Percentiles rank a stretch among this genome's conserved stretches.
Evolutionary conservation across 495 filamentous ascomycete genomes (phyloP).

Genomic region (Penicillium malachiteum): DNA sequence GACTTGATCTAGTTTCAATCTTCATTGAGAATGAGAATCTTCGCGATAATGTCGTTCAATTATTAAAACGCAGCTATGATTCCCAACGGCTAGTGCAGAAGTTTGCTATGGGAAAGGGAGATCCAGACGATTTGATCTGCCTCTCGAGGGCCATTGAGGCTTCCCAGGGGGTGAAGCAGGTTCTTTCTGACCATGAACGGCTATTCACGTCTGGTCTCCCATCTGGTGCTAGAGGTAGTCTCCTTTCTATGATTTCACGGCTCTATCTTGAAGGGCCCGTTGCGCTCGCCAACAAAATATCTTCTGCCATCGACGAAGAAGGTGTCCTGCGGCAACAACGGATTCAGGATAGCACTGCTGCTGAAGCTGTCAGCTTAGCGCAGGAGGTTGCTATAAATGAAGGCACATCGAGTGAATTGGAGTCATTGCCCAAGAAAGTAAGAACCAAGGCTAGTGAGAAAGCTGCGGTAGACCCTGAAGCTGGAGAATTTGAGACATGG

Average conservation of each 20-base stretch:
- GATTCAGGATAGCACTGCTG: conserved; percentile 68
- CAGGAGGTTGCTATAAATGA: conserved; percentile 63
- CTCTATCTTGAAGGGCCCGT: conserved; percentile 68
- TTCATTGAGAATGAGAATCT: conserved; percentile 63
- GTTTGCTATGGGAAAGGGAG: conserved; percentile 87
- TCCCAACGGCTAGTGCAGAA: conserved; percentile 88
- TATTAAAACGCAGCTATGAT: conserved; percentile 79
- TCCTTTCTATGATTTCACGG: conserved; percentile 56
- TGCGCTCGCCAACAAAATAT: conserved; percentile 67
- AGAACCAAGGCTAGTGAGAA: conserved; percentile 34
- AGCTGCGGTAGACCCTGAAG: conserved; percentile 29
- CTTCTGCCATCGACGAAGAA: conserved; percentile 87
- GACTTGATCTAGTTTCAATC: conserved; percentile 77
- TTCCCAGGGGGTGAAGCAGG: conserved; percentile 63
- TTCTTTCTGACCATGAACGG: conserved; percentile 33
- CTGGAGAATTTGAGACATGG: conserved; percentile 62
- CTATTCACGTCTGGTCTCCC: not conserved
- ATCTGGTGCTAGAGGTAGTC: conserved; percentile 29
- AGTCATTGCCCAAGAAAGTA: conserved; percentile 44
- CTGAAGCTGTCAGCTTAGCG: conserved; percentile 65
- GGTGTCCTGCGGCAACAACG: conserved; percentile 76
- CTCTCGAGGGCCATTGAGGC: conserved; percentile 79
- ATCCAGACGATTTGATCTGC: conserved; percentile 86
- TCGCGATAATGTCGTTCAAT: conserved; percentile 60
- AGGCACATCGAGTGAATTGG: conserved; percentile 48